Conservation (phyloP, 352 stramenopile species). For the Phytophthora boehmeriae region DNA sequence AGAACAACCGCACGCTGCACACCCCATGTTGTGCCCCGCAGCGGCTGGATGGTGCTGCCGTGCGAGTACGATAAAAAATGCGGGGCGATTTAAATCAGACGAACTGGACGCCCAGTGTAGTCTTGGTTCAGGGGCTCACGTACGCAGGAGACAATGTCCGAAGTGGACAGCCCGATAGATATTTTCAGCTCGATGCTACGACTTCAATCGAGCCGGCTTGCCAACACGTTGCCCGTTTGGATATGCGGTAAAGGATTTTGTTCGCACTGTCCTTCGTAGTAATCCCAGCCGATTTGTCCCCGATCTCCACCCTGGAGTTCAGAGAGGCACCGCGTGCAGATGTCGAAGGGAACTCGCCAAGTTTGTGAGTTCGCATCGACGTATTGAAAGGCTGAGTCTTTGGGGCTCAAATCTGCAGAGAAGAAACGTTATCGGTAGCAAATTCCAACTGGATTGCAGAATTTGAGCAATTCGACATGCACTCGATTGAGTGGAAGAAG, state of each 20-base stretch:
- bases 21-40: conserved; percentile 11
- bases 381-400: not conserved
- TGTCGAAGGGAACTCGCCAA: not conserved
- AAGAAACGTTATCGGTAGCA: no score
- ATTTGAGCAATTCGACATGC: no score
- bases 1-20: conserved; percentile 13
- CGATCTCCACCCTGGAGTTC: not conserved
- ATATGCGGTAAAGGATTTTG: not conserved
- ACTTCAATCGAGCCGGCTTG: no score
- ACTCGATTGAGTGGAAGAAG: no score
- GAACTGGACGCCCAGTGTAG: no score
- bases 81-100: no score
- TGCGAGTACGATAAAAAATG: no score
- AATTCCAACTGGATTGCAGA: no score
- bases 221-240: not conserved
- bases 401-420: not conserved
- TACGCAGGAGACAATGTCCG: no score
- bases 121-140: not conserved
- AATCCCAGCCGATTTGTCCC: conserved; percentile 15
- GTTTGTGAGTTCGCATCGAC: not conserved
- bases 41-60: conserved; percentile 3
- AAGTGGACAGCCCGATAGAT: no score
- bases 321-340: conserved; percentile 1
- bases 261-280: not conserved
- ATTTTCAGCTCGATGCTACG: no score